Evolutionary conservation across 257 asterid genomes (phyloP).

Genomic region (Eustoma russellianum): DNA sequence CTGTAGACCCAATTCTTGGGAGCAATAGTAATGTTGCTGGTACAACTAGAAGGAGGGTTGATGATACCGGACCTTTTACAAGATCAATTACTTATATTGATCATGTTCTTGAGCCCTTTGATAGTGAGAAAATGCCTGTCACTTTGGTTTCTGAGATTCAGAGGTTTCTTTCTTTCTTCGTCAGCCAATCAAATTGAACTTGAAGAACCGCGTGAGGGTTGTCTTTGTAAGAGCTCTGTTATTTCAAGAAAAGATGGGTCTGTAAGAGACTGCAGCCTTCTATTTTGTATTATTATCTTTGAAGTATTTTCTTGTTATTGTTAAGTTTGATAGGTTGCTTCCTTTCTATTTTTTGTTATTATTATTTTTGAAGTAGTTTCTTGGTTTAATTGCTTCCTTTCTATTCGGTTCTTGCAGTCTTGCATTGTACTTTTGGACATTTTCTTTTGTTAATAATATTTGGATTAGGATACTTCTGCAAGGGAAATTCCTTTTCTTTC

Average conservation of each 20-base stretch:
- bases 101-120: slow-evolving; percentile 69
- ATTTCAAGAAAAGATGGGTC: neutral
- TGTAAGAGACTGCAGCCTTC: too few relatives aligned
- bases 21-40: slow-evolving; percentile 26
- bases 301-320: too few relatives aligned
- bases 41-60: slow-evolving; percentile 33
- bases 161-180: slow-evolving; percentile 85
- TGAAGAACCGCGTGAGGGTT: slow-evolving; percentile 85
- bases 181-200: slow-evolving; percentile 66
- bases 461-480: too few relatives aligned
- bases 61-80: slow-evolving; percentile 35
- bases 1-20: slow-evolving; percentile 46
- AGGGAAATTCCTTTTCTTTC: too few relatives aligned
- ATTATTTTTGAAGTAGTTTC: too few relatives aligned
- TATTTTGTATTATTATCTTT: too few relatives aligned
- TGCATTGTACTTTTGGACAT: too few relatives aligned
- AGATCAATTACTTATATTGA: too few relatives aligned
- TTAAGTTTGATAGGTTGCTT: too few relatives aligned
- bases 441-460: too few relatives aligned
- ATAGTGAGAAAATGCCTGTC: slow-evolving; percentile 86
- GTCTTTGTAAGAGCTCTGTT: slow-evolving; percentile 57
- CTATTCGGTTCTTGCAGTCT: neutral
- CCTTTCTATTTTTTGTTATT: too few relatives aligned
- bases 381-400: too few relatives aligned
- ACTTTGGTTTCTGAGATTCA: slow-evolving; percentile 83